Evolutionary conservation across 345 rosid genomes (phyloP).

Genomic region (Brassica napus): Da-Ae NC_063451.1:38691001-38691500

Average conservation of each 20-base stretch:
- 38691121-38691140: conserved; percentile 25
- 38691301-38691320: conserved; percentile 13
- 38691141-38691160: background rate
- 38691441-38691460: conserved; percentile 7
- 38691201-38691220: conserved; percentile 25
- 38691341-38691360: conserved; percentile 34
- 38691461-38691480: conserved; percentile 1
- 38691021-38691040: conserved; percentile 37
- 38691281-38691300: conserved; percentile 33
- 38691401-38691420: background rate
- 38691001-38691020: conserved; percentile 49
- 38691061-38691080: conserved; percentile 30
- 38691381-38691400: background rate
- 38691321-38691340: conserved; percentile 25
- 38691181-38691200: conserved; percentile 18
- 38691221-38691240: conserved; percentile 13
- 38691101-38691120: conserved; percentile 14
- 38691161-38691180: conserved; percentile 10
- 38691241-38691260: conserved; percentile 11
- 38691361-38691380: background rate
- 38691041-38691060: conserved; percentile 14
- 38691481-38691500: background rate
- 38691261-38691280: conserved; percentile 19
- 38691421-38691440: conserved; percentile 33
- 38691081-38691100: conserved; percentile 29